Percentiles rank a stretch among this genome's conserved stretches.
Evolutionary conservation across 2,329 filamentous ascomycete species (phyloP).

Genomic region (Pleochaeta shiraiana): DNA sequence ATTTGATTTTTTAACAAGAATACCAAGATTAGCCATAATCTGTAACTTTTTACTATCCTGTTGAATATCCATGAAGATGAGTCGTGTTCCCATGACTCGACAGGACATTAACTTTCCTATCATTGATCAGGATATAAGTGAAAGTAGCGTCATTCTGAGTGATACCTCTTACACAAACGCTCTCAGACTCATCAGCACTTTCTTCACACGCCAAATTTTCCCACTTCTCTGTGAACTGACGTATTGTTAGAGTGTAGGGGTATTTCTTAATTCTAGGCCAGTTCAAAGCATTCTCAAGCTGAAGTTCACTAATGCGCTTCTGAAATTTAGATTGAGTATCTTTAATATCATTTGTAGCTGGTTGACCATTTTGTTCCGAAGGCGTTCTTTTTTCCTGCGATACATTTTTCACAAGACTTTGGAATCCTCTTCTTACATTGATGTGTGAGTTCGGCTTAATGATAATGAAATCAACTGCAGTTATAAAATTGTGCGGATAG

Average conservation of each 20-base stretch:
- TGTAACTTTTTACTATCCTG: slow-evolving; percentile 55
- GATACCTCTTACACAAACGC: slow-evolving; percentile 10
- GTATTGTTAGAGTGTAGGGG: slow-evolving; percentile 18
- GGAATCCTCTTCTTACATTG: too few relatives aligned
- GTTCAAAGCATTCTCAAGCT: slow-evolving; percentile 25
- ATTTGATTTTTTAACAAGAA: slow-evolving; percentile 7
- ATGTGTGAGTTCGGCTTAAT: too few relatives aligned
- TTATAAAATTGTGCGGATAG: too few relatives aligned
- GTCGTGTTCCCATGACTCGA: slow-evolving; percentile 49
- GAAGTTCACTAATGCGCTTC: slow-evolving; percentile 31
- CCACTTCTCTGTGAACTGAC: slow-evolving; percentile 17
- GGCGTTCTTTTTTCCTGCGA: too few relatives aligned
- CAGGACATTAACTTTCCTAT: slow-evolving; percentile 21
- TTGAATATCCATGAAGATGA: slow-evolving; percentile 66
- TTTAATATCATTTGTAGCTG: too few relatives aligned
- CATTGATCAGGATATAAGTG: not conserved
- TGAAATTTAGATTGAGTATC: too few relatives aligned
- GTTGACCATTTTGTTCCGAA: too few relatives aligned
- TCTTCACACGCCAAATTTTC: slow-evolving; percentile 19
- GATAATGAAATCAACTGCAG: too few relatives aligned
- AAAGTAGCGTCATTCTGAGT: not conserved
- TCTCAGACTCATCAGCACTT: slow-evolving; percentile 4
- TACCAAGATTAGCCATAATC: slow-evolving; percentile 27
- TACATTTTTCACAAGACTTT: too few relatives aligned
- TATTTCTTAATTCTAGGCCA: slow-evolving; percentile 30